These are phyloP conservation scores for Rhynchospora breviuscula DNA, from an alignment of 176 grass and related monocot genomes.

Conservation along the genomic window DNA sequence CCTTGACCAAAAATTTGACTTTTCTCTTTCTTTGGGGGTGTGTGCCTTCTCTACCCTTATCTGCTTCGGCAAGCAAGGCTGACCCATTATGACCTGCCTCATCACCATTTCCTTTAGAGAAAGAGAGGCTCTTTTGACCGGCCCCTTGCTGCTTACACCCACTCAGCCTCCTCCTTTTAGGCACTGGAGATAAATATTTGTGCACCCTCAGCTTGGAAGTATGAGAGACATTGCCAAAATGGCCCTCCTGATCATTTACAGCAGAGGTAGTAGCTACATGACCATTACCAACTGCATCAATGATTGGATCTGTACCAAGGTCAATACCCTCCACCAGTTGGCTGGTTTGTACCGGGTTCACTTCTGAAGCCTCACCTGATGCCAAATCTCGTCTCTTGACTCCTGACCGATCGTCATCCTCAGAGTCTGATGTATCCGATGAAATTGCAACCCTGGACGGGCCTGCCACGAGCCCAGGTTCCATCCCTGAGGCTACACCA, in stretches of 20 bases:
- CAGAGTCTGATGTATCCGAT: slow-evolving; percentile 35
- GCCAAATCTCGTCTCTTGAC: not conserved
- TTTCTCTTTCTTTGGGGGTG: slow-evolving; percentile 17
- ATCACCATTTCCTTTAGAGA: slow-evolving; percentile 26
- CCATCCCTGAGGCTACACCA: slow-evolving; percentile 41
- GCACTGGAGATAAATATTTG: slow-evolving; percentile 62
- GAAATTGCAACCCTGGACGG: slow-evolving; percentile 41
- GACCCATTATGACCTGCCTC: not conserved
- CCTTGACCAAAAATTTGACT: slow-evolving; percentile 21
- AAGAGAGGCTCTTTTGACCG: slow-evolving; percentile 23
- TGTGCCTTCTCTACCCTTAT: not conserved
- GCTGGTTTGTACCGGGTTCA: not conserved
- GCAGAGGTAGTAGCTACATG: slow-evolving; percentile 13
- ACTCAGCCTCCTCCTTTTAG: slow-evolving; percentile 69
- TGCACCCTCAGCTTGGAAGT: slow-evolving; percentile 48
- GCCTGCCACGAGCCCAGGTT: slow-evolving; percentile 18
- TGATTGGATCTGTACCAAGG: not conserved
- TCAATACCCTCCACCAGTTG: not conserved
- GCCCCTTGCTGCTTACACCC: slow-evolving; percentile 56
- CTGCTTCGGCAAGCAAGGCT: not conserved
- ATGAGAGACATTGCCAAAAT: slow-evolving; percentile 9
- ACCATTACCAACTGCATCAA: not conserved
- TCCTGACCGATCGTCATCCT: slow-evolving; percentile 28
- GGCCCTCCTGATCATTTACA: slow-evolving; percentile 1
- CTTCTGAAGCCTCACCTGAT: not conserved